Evolutionary conservation across 2,329 filamentous ascomycete genomes (phyloP).

Genomic region (Pestalotiopsis sp.): DNA sequence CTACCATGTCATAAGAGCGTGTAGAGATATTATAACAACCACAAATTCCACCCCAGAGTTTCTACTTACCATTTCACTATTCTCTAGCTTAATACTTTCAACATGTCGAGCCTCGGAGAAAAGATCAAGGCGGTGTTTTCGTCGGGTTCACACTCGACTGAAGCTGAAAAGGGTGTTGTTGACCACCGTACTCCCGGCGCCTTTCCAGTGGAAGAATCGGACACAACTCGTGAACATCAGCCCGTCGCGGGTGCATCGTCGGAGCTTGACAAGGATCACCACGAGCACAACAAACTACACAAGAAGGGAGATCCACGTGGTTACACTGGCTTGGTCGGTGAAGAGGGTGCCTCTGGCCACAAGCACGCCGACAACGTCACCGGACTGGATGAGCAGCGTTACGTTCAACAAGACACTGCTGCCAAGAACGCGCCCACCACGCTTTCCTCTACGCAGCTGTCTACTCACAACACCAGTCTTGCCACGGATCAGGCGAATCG

Average conservation of each 20-base stretch:
- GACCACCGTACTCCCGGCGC: slow-evolving; percentile 9
- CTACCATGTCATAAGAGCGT: not conserved
- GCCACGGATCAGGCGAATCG: not conserved
- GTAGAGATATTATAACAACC: too few relatives aligned
- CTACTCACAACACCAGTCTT: not conserved
- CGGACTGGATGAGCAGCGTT: not conserved
- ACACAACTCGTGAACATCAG: not conserved
- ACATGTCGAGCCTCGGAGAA: slow-evolving; percentile 3
- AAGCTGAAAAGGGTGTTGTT: not conserved
- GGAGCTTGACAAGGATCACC: not conserved
- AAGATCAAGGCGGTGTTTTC: slow-evolving; percentile 6
- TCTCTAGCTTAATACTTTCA: not conserved
- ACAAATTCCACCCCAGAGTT: not conserved
- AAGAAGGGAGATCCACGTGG: slow-evolving; percentile 5
- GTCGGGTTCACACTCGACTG: not conserved
- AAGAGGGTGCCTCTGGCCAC: not conserved
- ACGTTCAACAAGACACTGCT: not conserved
- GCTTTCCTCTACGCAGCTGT: not conserved
- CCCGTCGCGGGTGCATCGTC: not conserved
- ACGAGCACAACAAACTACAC: slow-evolving; percentile 6
- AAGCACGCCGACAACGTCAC: not conserved
- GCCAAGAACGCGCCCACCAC: not conserved
- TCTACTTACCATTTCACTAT: not conserved
- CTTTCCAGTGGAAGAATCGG: slow-evolving; percentile 1
- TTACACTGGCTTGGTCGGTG: not conserved